These are phyloP conservation scores for Dictyostelium brefeldianum DNA, from an alignment of 78 protist species.

Conservation along the genomic window DNA sequence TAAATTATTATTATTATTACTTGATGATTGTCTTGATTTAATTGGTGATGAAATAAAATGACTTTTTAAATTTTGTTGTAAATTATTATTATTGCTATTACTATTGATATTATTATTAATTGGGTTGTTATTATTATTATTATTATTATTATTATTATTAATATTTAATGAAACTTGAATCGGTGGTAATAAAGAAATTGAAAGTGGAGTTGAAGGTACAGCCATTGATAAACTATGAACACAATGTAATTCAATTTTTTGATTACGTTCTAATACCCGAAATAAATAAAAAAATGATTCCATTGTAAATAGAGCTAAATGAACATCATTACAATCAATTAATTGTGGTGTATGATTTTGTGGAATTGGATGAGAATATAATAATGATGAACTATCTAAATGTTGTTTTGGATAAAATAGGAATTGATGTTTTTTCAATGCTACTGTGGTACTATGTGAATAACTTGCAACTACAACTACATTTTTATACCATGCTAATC, in stretches of 20 bases:
- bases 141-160: not conserved
- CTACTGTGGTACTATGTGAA: not conserved
- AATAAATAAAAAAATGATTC: constrained; percentile 76
- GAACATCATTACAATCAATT: constrained; percentile 82
- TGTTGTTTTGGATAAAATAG: constrained; percentile 74
- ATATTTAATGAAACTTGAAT: not conserved
- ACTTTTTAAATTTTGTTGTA: not conserved
- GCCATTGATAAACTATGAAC: constrained; percentile 60
- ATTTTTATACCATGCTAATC: constrained; percentile 80
- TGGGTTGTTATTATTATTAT: not conserved
- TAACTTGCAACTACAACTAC: constrained; percentile 33
- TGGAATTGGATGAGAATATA: constrained; percentile 23
- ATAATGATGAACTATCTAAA: constrained; percentile 35
- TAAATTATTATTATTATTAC: not conserved
- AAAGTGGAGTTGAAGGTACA: constrained; percentile 47
- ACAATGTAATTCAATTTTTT: constrained; percentile 2
- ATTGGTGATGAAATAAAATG: constrained; percentile 13
- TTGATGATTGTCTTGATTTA: not conserved
- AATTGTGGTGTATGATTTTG: constrained; percentile 49
- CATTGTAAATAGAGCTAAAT: constrained; percentile 65
- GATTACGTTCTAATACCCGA: constrained; percentile 9
- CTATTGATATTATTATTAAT: not conserved
- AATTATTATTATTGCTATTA: not conserved
- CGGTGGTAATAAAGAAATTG: constrained; percentile 56
- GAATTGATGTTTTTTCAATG: constrained; percentile 23